phyloP scores from a whole-genome alignment of 495 filamentous ascomycete species.

The Thozetella sp. region DNA sequence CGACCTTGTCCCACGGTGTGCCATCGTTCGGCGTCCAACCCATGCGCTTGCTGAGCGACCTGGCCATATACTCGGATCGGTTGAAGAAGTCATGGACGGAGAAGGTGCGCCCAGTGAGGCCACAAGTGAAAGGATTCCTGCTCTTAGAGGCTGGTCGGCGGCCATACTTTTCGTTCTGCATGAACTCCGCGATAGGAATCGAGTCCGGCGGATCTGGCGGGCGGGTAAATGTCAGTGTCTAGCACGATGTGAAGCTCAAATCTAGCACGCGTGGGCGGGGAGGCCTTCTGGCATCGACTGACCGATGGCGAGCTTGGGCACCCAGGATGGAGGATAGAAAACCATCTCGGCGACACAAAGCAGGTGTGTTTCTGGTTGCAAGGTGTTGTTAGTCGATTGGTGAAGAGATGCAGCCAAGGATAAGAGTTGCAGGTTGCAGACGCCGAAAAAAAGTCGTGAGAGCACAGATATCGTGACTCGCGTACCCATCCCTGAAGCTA shows the following conservation, averaged over 20 bases:
- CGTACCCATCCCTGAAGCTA: too few relatives aligned
- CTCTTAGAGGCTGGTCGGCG: slow-evolving; percentile 60
- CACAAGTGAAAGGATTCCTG: slow-evolving; percentile 73
- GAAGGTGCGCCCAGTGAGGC: slow-evolving; percentile 67
- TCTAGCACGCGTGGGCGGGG: neutral
- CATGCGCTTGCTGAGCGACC: slow-evolving; percentile 66
- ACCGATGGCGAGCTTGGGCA: slow-evolving; percentile 58
- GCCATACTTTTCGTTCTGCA: slow-evolving; percentile 70
- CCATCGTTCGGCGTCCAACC: slow-evolving; percentile 70
- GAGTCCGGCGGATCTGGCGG: slow-evolving; percentile 61
- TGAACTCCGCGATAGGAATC: slow-evolving; percentile 73
- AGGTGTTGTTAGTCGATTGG: too few relatives aligned
- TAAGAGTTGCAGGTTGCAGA: too few relatives aligned
- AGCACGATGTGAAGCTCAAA: too few relatives aligned
- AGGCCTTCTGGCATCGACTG: too few relatives aligned
- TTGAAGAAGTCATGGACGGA: slow-evolving; percentile 63
- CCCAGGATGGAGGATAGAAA: slow-evolving; percentile 66
- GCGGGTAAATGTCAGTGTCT: too few relatives aligned
- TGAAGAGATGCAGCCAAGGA: too few relatives aligned
- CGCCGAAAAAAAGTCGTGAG: too few relatives aligned
- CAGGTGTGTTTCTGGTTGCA: neutral
- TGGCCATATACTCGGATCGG: slow-evolving; percentile 64
- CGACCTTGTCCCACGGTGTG: slow-evolving; percentile 78
- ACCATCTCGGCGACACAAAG: slow-evolving; percentile 54
- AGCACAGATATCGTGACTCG: too few relatives aligned